phyloP scores from a whole-genome alignment of 371 early-diverging fungal genomes.

The Paraphysoderma sedebokerense region DNA sequence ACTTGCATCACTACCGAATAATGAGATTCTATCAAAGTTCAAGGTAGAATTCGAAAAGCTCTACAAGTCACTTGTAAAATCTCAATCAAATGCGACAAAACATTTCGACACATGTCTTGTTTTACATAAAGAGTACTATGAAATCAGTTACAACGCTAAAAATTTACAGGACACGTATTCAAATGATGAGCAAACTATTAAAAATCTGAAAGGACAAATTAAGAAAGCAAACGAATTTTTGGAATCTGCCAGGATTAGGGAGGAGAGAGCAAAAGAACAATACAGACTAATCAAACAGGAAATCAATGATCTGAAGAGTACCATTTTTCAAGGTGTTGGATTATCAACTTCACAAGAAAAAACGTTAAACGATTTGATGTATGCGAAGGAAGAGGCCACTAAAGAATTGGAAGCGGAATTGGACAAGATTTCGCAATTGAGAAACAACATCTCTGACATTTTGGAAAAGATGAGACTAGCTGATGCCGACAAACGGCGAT shows the following conservation, averaged over 20 bases:
- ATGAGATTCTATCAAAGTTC: background rate
- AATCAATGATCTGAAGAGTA: background rate
- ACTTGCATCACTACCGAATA: background rate
- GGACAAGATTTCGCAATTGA: background rate
- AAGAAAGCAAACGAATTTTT: constrained; percentile 1
- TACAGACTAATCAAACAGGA: background rate
- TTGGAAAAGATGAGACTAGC: background rate
- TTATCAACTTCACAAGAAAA: background rate
- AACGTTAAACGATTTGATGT: background rate
- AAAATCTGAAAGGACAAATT: background rate
- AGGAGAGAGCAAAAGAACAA: background rate
- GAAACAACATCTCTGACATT: background rate
- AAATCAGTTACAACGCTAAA: background rate
- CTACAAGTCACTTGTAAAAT: background rate
- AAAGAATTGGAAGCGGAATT: background rate
- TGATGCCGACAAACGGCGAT: constrained; percentile 1
- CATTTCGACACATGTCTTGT: background rate
- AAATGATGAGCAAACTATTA: background rate
- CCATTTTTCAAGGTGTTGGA: background rate
- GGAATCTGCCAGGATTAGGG: background rate
- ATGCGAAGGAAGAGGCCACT: background rate
- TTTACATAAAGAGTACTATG: background rate
- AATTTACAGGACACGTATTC: background rate
- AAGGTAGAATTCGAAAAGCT: background rate
- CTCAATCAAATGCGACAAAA: background rate